Conservation (phyloP, 805 yeast genomes). For the Myxozyma mucilagina region DNA sequence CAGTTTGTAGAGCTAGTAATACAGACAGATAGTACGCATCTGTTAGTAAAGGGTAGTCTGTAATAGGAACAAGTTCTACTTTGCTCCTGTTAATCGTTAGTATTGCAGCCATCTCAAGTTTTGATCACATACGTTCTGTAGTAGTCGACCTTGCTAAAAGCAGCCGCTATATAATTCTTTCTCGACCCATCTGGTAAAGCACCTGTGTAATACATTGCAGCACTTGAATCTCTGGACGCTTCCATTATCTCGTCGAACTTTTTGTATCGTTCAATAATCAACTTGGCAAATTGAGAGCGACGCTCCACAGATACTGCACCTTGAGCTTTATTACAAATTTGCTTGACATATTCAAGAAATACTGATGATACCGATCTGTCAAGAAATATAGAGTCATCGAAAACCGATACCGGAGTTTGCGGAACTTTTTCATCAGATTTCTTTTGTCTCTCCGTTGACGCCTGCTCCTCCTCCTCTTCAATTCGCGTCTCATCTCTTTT, state of each 20-base stretch:
- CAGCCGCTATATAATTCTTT: neutral
- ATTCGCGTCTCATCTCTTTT: neutral
- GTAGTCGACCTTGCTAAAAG: neutral
- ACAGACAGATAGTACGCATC: neutral
- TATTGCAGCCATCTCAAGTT: neutral
- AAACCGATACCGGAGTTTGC: neutral
- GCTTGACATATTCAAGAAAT: neutral
- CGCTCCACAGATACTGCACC: neutral
- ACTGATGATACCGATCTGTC: neutral
- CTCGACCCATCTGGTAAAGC: neutral
- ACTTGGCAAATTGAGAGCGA: neutral
- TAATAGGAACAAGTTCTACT: neutral
- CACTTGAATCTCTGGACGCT: neutral
- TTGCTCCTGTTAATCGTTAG: neutral
- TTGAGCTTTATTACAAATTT: neutral
- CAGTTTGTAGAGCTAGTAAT: neutral
- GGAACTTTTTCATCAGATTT: neutral
- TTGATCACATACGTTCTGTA: neutral
- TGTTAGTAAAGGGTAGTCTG: neutral
- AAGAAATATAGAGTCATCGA: neutral
- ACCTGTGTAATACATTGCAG: neutral
- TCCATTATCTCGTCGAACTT: neutral
- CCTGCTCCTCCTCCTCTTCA: neutral
- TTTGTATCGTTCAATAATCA: neutral
- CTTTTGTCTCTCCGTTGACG: neutral